These are phyloP conservation scores for Vanrija sp. DNA, from an alignment of 1,284 basidiomycete species.

Conservation along the genomic window DNA sequence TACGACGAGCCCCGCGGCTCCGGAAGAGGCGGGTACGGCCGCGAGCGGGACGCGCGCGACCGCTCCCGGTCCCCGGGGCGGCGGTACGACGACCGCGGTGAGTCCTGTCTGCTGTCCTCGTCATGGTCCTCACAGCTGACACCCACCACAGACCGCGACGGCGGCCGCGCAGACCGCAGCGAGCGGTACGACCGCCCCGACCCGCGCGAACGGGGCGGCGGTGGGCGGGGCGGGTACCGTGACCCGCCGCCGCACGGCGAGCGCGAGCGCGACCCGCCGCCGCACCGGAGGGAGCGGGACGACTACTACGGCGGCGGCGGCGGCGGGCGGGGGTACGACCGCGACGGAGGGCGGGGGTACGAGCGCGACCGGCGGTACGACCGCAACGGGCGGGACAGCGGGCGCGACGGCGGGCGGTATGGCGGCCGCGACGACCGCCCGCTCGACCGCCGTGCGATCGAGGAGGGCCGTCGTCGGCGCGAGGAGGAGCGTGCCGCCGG, in stretches of 20 bases:
- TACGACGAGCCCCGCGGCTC: no score
- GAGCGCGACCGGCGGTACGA: slow-evolving; percentile 2
- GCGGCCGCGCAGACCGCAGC: no score
- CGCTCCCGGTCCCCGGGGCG: no score
- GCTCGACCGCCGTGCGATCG: slow-evolving; percentile 42
- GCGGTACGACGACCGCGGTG: no score
- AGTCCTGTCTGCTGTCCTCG: no score
- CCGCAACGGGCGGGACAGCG: not conserved
- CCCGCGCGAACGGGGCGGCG: not conserved
- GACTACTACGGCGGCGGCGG: not conserved
- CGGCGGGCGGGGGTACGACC: not conserved
- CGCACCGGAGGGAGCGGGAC: not conserved
- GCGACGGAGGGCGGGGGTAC: slow-evolving; percentile 4
- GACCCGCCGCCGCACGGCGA: not conserved
- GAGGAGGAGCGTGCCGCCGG: slow-evolving; percentile 45
- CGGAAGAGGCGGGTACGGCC: no score
- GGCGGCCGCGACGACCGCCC: slow-evolving; percentile 17
- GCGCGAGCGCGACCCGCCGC: slow-evolving; percentile 5
- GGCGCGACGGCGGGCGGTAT: slow-evolving; percentile 1
- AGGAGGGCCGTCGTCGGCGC: slow-evolving; percentile 44
- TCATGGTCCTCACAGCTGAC: no score
- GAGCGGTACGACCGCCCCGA: not conserved
- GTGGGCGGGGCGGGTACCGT: no score
- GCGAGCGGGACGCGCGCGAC: no score
- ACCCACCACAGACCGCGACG: no score